These are phyloP conservation scores for Hygrophila difformis DNA, from an alignment of 257 asterid genomes.

Conservation along the genomic window DNA sequence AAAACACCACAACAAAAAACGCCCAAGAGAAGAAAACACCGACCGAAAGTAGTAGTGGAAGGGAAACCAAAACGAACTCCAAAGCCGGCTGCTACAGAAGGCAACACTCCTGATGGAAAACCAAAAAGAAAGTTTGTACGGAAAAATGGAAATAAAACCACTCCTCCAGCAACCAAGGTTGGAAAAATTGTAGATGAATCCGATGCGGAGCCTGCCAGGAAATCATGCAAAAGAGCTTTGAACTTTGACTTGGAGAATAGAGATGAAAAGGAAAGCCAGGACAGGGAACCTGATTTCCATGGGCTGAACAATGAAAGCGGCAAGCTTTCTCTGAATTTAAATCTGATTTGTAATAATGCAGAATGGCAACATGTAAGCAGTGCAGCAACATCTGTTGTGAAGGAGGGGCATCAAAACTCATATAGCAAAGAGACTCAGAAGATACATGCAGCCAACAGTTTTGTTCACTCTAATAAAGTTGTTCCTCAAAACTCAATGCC, in stretches of 20 bases:
- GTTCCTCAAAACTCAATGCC: conserved; percentile 24
- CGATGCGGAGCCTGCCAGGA: conserved; percentile 22
- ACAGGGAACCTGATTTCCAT: conserved; percentile 18
- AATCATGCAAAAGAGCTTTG: conserved; percentile 53
- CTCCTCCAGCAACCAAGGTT: conserved; percentile 24
- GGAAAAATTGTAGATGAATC: conserved; percentile 25
- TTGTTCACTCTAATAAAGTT: conserved; percentile 15
- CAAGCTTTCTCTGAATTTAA: conserved; percentile 29
- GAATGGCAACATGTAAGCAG: conserved; percentile 21
- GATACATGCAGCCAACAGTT: conserved; percentile 10
- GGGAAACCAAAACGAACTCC: conserved; percentile 58
- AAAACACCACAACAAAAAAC: conserved; percentile 58
- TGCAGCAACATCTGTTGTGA: conserved; percentile 21
- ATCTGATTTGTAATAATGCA: conserved; percentile 29
- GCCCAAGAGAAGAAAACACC: conserved; percentile 72
- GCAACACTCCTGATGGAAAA: conserved; percentile 25
- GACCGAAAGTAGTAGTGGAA: conserved; percentile 83
- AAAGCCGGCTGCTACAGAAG: conserved; percentile 30
- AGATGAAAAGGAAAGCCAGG: conserved; percentile 27
- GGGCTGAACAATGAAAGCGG: conserved; percentile 22
- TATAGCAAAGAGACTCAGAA: conserved; percentile 20
- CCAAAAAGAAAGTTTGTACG: conserved; percentile 61
- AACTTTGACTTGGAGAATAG: conserved; percentile 40
- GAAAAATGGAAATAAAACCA: conserved; percentile 27
- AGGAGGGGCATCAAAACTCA: conserved; percentile 19